Evolutionary conservation across 2,329 filamentous ascomycete species (phyloP).

Genomic region (Fusarium xyrophilum): DNA sequence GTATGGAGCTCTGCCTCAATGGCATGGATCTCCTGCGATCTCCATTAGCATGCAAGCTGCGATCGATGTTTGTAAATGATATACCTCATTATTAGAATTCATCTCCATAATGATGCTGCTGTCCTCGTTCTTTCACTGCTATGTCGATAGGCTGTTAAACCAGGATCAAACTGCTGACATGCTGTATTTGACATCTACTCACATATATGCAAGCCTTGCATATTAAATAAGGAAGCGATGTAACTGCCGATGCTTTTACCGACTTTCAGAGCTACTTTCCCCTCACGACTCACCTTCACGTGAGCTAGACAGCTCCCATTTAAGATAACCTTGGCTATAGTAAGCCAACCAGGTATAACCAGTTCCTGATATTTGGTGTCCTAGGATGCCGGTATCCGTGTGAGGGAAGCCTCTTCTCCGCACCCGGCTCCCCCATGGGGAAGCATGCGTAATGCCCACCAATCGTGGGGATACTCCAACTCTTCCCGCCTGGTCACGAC

Average conservation of each 20-base stretch:
- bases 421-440: background rate
- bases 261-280: background rate
- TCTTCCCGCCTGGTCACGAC: background rate
- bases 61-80: fast-evolving
- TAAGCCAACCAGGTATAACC: background rate
- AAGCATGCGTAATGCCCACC: background rate
- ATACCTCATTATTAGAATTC: background rate
- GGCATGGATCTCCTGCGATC: background rate
- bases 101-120: background rate
- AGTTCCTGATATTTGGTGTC: background rate
- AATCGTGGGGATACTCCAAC: background rate
- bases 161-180: too few species aligned
- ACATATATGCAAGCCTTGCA: background rate
- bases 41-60: background rate
- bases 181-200: background rate
- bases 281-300: background rate
- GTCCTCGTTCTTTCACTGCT: background rate
- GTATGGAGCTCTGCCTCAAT: background rate
- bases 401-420: background rate
- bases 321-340: background rate
- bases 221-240: background rate
- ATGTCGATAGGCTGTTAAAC: background rate
- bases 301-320: background rate
- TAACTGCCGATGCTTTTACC: background rate
- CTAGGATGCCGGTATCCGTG: background rate